A percentile compares a stretch with the other conserved stretches of the same genome.
Conservation (phyloP, 306 rosid genomes). For the Casuarina equisetifolia region DNA sequence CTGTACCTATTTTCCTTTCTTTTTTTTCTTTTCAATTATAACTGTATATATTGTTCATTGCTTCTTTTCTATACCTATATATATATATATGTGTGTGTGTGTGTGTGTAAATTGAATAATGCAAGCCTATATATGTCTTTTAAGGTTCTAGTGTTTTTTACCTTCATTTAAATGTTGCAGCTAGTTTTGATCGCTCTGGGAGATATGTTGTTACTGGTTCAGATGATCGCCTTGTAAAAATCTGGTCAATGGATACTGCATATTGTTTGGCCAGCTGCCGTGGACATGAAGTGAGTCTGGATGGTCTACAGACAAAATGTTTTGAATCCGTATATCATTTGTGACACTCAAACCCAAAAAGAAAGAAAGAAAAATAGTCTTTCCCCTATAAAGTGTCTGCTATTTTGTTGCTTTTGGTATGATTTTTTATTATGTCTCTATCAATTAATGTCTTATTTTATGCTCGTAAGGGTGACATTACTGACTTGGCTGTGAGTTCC, state of each 20-base stretch:
- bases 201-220: slow-evolving; percentile 95
- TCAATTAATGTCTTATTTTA: slow-evolving; percentile 27
- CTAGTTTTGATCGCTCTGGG: slow-evolving; percentile 90
- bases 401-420: slow-evolving; percentile 3
- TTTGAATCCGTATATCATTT: neutral
- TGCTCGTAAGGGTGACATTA: slow-evolving; percentile 84
- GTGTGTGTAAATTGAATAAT: neutral
- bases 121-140: neutral
- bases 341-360: neutral
- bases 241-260: slow-evolving; percentile 99
- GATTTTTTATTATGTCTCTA: slow-evolving; percentile 14
- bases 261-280: slow-evolving; percentile 98
- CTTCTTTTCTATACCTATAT: no score
- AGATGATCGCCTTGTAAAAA: slow-evolving; percentile 96
- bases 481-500: slow-evolving; percentile 99
- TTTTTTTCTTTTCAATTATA: neutral
- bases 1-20: neutral
- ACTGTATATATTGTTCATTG: neutral
- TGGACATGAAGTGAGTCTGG: slow-evolving; percentile 88
- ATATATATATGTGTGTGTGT: no score
- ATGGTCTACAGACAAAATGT: slow-evolving; percentile 7
- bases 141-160: slow-evolving; percentile 35
- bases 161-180: slow-evolving; percentile 51
- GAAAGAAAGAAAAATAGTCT: neutral
- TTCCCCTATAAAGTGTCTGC: neutral